These are phyloP conservation scores for Mycosphaerella arachidis DNA, from an alignment of 2,329 filamentous ascomycete genomes.

Conservation along the genomic window DNA sequence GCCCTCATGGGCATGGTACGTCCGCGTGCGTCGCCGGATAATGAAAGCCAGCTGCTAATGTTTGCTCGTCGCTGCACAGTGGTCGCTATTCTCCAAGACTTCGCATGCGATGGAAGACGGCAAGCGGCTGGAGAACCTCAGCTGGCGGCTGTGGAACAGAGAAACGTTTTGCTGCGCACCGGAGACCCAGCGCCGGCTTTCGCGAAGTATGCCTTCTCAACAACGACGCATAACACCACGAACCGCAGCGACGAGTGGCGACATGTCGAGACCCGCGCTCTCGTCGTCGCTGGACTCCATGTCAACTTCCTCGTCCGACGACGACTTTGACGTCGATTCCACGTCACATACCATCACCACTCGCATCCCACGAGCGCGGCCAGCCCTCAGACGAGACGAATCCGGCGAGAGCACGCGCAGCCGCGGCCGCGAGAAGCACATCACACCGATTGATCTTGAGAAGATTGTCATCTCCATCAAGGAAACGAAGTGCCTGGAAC, in stretches of 20 bases:
- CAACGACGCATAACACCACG: constrained; percentile 17
- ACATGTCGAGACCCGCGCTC: constrained; percentile 37
- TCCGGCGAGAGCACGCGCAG: constrained; percentile 62
- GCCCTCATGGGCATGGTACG: constrained; percentile 80
- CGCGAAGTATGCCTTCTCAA: constrained; percentile 8
- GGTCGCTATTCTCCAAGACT: constrained; percentile 84
- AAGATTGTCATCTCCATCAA: constrained; percentile 93
- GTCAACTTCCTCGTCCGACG: constrained; percentile 39
- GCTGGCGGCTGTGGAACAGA: constrained; percentile 91
- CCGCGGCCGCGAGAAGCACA: constrained; percentile 74
- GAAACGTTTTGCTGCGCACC: constrained; percentile 85
- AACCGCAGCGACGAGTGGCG: constrained; percentile 9
- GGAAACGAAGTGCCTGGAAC: constrained; percentile 67
- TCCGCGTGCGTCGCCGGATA: constrained; percentile 7
- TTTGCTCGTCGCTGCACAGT: constrained; percentile 20
- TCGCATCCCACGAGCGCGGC: constrained; percentile 51
- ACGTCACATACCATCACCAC: constrained; percentile 48
- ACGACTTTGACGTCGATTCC: constrained; percentile 42
- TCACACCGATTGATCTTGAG: constrained; percentile 86
- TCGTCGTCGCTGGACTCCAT: constrained; percentile 47
- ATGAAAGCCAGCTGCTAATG: constrained; percentile 3
- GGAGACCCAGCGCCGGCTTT: constrained; percentile 39
- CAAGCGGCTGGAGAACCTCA: constrained; percentile 86
- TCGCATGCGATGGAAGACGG: constrained; percentile 92
- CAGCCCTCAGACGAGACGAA: constrained; percentile 66